Evolutionary conservation across 1,139 yeast species (phyloP), one percentile per base, ranked within the genome.

Genomic region (Saccharomycopsis crataegensis): DNA sequence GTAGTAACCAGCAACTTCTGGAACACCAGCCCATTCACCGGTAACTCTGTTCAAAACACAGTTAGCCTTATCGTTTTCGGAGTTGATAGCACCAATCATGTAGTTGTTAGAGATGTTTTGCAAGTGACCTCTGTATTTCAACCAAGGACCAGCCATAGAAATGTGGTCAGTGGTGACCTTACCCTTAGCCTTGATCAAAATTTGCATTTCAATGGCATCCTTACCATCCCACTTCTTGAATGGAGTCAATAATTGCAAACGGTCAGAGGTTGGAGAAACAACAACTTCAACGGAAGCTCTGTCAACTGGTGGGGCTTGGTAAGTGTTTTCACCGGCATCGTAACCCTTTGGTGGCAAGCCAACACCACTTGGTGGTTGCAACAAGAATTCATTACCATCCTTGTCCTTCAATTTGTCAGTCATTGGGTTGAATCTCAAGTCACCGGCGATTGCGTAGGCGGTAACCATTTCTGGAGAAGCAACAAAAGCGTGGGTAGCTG

Each of bases 61-160:
- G 86, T 93, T 93, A 64, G 96, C 96, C 80, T 93, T 90, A 65
- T 85, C 89, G 75, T 93, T 93, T 78, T 87, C 98, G 68, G 91
- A 93, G 75, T 93, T 93, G 71, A 83, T 90, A 65, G 98, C 99
- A 79, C 99, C 99, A 80, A 93, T 93, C 97, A 93, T 90, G 78
- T 91, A 90, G 82, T 93, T 93, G 82, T 91, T 89, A 67, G 98
- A 90, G 71, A 93, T 93, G 85, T 93, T 93, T 79, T 90, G 94
- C 78, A 93, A 82, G 79, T 93, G 99, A 78, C 99, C 99, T 82
- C 98, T 89, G 95, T 93, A 93, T 80, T 93, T 93, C 82, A 93
- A 88, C 99, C 99, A 93, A 71, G 98, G 98, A 77, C 99, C 99
- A 71, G 99, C 99, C 94, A 88, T 90, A 68, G 98, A 91, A 69